A percentile compares a stretch with the other conserved stretches of the same genome.
Evolutionary conservation across 2,329 filamentous ascomycete species (phyloP).

Genomic region (Colletotrichum gigasporum): DNA sequence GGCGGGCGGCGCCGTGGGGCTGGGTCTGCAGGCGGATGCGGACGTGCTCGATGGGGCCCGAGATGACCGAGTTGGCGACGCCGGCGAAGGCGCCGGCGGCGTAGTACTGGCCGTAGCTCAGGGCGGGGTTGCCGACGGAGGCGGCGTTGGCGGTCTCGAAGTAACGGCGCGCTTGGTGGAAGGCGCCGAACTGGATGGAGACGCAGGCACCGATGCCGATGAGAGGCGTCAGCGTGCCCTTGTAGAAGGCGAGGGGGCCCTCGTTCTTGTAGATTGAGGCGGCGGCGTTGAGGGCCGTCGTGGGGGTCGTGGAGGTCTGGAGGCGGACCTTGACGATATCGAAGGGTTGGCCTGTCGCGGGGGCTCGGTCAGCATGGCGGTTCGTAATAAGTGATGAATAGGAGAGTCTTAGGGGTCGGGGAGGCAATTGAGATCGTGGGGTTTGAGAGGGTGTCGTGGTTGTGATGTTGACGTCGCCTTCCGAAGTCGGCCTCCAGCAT

Average conservation of each 20-base stretch:
- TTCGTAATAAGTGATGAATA: too few relatives aligned
- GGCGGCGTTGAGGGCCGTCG: constrained; percentile 82
- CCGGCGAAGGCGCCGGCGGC: constrained; percentile 91
- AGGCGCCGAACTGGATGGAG: constrained; percentile 98
- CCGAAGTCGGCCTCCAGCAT: background rate
- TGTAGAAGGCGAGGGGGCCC: constrained; percentile 94
- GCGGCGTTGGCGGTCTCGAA: constrained; percentile 81
- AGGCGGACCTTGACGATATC: constrained; percentile 98
- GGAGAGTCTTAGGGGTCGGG: background rate
- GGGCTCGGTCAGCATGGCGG: too few relatives aligned
- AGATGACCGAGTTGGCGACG: constrained; percentile 87
- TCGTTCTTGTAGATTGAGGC: constrained; percentile 87
- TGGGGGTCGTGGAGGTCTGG: constrained; percentile 87
- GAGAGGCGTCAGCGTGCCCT: constrained; percentile 93
- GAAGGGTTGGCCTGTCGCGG: constrained; percentile 74
- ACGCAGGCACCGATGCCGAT: constrained; percentile 97
- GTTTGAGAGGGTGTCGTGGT: background rate
- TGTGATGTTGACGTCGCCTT: background rate
- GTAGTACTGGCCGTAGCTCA: constrained; percentile 90
- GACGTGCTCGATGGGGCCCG: constrained; percentile 94
- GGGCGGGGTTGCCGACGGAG: constrained; percentile 60
- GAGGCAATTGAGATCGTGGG: background rate
- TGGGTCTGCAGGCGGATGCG: constrained; percentile 96
- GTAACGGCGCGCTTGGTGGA: constrained; percentile 88
- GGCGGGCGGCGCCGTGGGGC: constrained; percentile 80